Base-by-base conservation (phyloP, 2,329 filamentous ascomycete genomes). In the Diaporthe ampelina region DNA sequence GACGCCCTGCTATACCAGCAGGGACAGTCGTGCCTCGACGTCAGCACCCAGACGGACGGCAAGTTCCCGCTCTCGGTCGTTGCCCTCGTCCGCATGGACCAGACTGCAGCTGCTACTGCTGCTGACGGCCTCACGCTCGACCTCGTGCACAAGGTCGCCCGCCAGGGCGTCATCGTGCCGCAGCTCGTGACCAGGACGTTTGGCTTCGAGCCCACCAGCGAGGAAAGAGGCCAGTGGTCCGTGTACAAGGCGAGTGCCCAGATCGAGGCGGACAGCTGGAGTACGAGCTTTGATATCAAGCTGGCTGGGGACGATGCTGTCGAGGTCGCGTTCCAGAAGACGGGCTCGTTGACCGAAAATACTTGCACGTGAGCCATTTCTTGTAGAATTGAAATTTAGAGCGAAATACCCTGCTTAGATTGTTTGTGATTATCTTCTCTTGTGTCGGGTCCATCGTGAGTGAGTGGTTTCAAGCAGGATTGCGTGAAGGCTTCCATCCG, bases 291-390 rank as follows among this genome's bases (percentile, higher is more conserved):
- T 52, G 63, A 67, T 37, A 67, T 67, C 45, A 52, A 67, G 63
- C 45, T 67, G 45, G 63, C 63, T 52, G 63, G 63, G 21, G 63
- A 67, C 9, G 21, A 67, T 21, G 19, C 45, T 10, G 19, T 13
- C n/a, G 63, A 67, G 45, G 21, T 67, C 4, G 63, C 63, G 21
- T 67, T 67, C n/a, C 63, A 67, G 45, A 52, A 67, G 63, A 67
- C 63, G 3, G 63, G 63, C 29, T 24, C 45, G n/a, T n/a, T 67
- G 63, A 52, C 45, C 4, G 43, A 11, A 13, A 67, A 52, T 9
- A 50, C 48, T 32, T 67, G 63, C 45, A 4, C 45, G 5, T 67
- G 21, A 37, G 10, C 13, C 17, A 1, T 67, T 1, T 10, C 32
- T 24, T 7, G 4, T 67, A 50, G 13, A 13, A 6, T 26, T n/a